Evolutionary conservation across 306 rosid species (phyloP).

Genomic region (Elaeagnus macrophylla): DNA sequence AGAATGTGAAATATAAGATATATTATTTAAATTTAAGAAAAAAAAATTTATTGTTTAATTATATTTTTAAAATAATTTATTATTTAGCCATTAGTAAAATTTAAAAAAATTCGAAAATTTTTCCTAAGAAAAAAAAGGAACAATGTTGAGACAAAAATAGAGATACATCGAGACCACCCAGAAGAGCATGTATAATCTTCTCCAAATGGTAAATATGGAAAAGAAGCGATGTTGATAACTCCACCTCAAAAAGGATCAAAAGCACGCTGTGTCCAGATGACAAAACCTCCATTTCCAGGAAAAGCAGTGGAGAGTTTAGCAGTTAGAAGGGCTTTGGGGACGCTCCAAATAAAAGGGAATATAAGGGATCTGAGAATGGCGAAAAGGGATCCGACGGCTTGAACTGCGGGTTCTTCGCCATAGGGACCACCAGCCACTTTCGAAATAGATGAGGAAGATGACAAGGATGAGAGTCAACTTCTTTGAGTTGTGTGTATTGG

Average conservation of each 20-base stretch:
- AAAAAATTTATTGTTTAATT: too few relatives aligned
- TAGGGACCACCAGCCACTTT: slow-evolving; percentile 35
- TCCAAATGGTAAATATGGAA: slow-evolving; percentile 24
- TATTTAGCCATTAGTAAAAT: too few relatives aligned
- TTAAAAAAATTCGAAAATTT: too few relatives aligned
- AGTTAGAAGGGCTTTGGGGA: slow-evolving; percentile 32
- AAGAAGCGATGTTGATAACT: slow-evolving; percentile 33
- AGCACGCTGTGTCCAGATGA: slow-evolving; percentile 34
- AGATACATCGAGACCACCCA: slow-evolving; percentile 22
- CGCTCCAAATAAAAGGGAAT: slow-evolving; percentile 33
- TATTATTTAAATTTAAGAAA: too few relatives aligned
- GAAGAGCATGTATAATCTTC: slow-evolving; percentile 18
- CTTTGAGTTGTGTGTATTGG: slow-evolving; percentile 6
- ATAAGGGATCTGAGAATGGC: slow-evolving; percentile 30
- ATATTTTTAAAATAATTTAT: too few relatives aligned
- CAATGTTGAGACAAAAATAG: slow-evolving; percentile 12
- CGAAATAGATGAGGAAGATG: slow-evolving; percentile 37
- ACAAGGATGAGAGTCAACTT: slow-evolving; percentile 26
- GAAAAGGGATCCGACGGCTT: slow-evolving; percentile 32
- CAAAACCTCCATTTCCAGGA: slow-evolving; percentile 38
- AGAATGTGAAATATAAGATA: too few relatives aligned
- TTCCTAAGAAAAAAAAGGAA: slow-evolving; percentile 15
- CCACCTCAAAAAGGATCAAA: slow-evolving; percentile 39
- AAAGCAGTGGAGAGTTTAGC: slow-evolving; percentile 34
- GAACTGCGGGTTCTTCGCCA: slow-evolving; percentile 29